These are phyloP conservation scores for Sugiyamaella valdiviana DNA, from an alignment of 805 yeast genomes.

Conservation along the genomic window DNA sequence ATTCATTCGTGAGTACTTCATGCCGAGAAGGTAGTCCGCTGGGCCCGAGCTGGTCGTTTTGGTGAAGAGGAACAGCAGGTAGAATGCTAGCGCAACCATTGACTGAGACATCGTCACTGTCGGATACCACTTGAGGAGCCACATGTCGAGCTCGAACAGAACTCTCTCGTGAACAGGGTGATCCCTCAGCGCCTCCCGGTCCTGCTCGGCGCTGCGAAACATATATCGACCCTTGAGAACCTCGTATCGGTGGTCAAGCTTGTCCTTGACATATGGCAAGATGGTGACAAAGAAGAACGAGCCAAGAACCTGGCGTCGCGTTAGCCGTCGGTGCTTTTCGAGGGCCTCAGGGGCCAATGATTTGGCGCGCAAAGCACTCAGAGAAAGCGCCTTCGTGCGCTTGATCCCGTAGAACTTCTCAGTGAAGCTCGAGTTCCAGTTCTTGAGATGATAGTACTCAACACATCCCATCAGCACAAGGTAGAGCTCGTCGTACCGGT, in stretches of 20 bases:
- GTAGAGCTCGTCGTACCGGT: constrained; percentile 73
- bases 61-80: constrained; percentile 63
- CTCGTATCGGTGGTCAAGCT: constrained; percentile 59
- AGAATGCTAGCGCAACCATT: constrained; percentile 48
- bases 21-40: constrained; percentile 52
- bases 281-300: constrained; percentile 52
- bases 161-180: constrained; percentile 18
- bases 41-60: constrained; percentile 56
- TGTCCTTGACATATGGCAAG: constrained; percentile 62
- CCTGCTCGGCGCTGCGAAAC: constrained; percentile 40
- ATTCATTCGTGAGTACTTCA: constrained; percentile 59
- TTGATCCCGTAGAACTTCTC: constrained; percentile 90
- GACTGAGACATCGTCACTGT: constrained; percentile 42
- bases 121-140: constrained; percentile 61
- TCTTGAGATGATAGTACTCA: constrained; percentile 62
- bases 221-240: constrained; percentile 53
- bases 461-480: constrained; percentile 52
- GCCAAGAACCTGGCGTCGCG: constrained; percentile 45
- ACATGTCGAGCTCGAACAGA: constrained; percentile 24
- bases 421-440: constrained; percentile 81
- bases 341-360: constrained; percentile 33
- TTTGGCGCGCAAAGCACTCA: constrained; percentile 24
- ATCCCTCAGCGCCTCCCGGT: constrained; percentile 19
- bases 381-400: constrained; percentile 38
- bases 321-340: constrained; percentile 49